phyloP scores from a whole-genome alignment of 352 stramenopile species.

The Phytophthora boehmeriae region DNA sequence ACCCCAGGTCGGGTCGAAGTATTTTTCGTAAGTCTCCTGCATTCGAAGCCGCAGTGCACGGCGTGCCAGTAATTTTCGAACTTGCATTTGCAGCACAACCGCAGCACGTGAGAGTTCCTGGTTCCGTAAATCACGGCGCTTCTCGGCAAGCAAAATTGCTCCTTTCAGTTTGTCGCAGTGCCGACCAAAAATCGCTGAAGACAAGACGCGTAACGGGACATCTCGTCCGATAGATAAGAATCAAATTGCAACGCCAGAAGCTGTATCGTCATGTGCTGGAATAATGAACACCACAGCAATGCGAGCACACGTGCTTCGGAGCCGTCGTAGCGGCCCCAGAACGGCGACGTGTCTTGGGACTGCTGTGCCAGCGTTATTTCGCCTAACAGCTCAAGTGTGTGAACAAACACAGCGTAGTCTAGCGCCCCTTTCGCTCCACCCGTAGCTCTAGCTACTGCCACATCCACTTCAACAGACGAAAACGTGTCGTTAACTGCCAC shows the following conservation, averaged over 20 bases:
- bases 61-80: conserved; percentile 41
- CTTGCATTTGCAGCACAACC: conserved; percentile 38
- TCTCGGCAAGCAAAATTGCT: conserved; percentile 29
- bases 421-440: conserved; percentile 54
- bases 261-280: conserved; percentile 36
- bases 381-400: conserved; percentile 34
- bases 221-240: conserved; percentile 22
- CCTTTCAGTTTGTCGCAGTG: conserved; percentile 28
- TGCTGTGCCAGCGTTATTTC: conserved; percentile 37
- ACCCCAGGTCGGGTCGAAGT: conserved; percentile 63
- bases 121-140: conserved; percentile 17
- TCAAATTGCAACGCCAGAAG: conserved; percentile 25
- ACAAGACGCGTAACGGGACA: conserved; percentile 28
- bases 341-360: conserved; percentile 17
- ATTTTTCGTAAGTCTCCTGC: conserved; percentile 70
- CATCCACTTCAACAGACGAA: conserved; percentile 59
- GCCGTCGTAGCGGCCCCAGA: conserved; percentile 55
- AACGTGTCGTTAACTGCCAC: conserved; percentile 28
- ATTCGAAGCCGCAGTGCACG: conserved; percentile 34
- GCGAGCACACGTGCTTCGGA: conserved; percentile 45
- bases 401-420: conserved; percentile 48
- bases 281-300: conserved; percentile 51
- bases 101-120: conserved; percentile 25
- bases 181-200: conserved; percentile 44
- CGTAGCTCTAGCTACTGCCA: conserved; percentile 60